A percentile compares a stretch with the other conserved stretches of the same genome.
Evolutionary conservation across 352 stramenopile genomes (phyloP).

Genomic region (Thraustochytrium striatum): DNA sequence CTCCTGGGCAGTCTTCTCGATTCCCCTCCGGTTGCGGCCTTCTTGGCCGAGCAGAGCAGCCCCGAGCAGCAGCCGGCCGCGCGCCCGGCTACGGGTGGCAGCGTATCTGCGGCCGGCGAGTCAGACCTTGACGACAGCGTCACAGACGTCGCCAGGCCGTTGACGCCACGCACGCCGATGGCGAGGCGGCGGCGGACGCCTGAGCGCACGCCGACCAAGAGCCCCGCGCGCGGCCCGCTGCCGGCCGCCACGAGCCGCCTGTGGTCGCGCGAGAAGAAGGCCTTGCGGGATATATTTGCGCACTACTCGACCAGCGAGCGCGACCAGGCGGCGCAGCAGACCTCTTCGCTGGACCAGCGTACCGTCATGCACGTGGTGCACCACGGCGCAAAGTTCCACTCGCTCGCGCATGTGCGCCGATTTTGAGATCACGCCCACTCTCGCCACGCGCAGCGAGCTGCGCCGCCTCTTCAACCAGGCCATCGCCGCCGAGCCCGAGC

Average conservation of each 20-base stretch:
- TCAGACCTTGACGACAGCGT: too few species aligned
- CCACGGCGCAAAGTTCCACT: not conserved
- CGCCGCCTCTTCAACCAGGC: not conserved
- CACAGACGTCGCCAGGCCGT: too few species aligned
- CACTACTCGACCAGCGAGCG: conserved; percentile 14
- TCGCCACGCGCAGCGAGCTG: conserved; percentile 6
- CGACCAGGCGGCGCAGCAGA: conserved; percentile 1
- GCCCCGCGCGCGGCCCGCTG: too few species aligned
- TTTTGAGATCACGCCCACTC: conserved; percentile 36
- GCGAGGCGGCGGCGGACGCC: not conserved
- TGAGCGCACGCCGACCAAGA: not conserved
- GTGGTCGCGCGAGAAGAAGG: conserved; percentile 14
- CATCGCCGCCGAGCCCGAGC: not conserved
- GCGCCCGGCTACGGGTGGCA: too few species aligned
- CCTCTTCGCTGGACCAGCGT: not conserved
- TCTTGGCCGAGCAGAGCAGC: too few species aligned
- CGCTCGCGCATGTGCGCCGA: conserved; percentile 35
- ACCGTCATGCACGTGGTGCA: conserved; percentile 7
- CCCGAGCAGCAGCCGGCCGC: too few species aligned
- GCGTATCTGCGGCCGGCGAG: too few species aligned
- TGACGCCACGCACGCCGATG: not conserved
- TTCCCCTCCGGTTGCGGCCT: too few species aligned
- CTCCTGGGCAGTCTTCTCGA: too few species aligned
- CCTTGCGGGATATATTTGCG: conserved; percentile 10
- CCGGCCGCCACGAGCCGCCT: not conserved